Evolutionary conservation across 106 monocot genomes (phyloP), one percentile per base, ranked within the genome.

Genomic region (Dendrobium chrysotoxum): DNA sequence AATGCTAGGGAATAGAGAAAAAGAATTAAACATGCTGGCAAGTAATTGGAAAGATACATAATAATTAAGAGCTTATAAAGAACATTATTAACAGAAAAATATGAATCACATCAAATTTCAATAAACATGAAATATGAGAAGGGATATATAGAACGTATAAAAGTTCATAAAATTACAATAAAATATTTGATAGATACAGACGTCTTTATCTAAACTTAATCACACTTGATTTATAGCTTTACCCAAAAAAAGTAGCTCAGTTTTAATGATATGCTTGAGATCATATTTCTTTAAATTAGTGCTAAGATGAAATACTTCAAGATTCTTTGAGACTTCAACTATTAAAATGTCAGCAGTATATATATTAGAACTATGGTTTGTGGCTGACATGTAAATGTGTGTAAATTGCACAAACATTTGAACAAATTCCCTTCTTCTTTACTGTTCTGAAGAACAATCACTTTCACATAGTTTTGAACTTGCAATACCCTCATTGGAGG

Each of bases 361-460:
- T 68, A 68, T 7, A 68, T 68, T 68, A 68, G 68, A 68, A 68
- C 3, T 15, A 70, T 15, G 15, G 11, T 35, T 70, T 68, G 26
- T 35, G 31, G 15, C 16, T 15, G 13, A n/a, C 11, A 35, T 70
- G 31, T 28, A 35, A 70, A 31, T 70, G 70, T 5, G 25, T 26
- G 9, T 70, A 70, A 28, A 28, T 70, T 70, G 70, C 0, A 15
- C 70, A 30, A 38, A 70, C 70, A 70, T 70, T 70, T 70, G 70
- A 70, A 70, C 35, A 70, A 70, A 13, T 70, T 31, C 31, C 35
- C 17, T 70, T 8, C 73, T 3, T 45, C 15, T 64, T 26, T 70
- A 75, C 28, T 39, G 79, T 68, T 42, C 45, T 30, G 26, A 70
- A 80, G 21, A 79, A 53, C 75, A 15, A 70, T 31, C 28, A 70